phyloP scores from a whole-genome alignment of 1,284 basidiomycete species.

The Ganoderma leucocontextum region DNA sequence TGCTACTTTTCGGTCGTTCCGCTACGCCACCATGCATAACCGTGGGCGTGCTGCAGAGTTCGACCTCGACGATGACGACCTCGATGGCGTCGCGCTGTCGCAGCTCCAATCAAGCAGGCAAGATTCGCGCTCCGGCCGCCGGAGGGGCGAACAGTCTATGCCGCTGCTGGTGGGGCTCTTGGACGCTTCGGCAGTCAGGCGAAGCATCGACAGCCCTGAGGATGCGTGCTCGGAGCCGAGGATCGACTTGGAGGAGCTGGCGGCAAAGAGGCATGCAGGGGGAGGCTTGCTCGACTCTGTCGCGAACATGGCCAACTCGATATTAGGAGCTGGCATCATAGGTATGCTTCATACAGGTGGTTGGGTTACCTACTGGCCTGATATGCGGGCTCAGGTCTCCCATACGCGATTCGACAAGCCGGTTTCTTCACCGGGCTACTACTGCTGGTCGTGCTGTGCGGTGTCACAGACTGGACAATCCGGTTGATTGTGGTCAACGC shows the following conservation, averaged over 20 bases:
- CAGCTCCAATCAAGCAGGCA: conserved; percentile 47
- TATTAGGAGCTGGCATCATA: conserved; percentile 94
- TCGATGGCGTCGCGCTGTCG: conserved; percentile 64
- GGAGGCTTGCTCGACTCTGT: conserved; percentile 87
- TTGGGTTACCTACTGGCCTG: background rate
- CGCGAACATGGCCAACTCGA: conserved; percentile 97
- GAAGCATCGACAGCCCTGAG: conserved; percentile 56
- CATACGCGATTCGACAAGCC: conserved; percentile 92
- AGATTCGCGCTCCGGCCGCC: conserved; percentile 45
- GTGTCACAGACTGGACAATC: conserved; percentile 98
- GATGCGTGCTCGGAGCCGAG: conserved; percentile 41
- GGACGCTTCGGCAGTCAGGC: conserved; percentile 65
- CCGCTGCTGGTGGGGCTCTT: conserved; percentile 81
- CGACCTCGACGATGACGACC: conserved; percentile 79
- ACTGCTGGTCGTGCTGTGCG: conserved; percentile 83
- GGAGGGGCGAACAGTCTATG: conserved; percentile 61
- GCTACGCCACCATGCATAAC: background rate
- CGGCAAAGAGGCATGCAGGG: conserved; percentile 71
- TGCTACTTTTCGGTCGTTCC: conserved; percentile 4
- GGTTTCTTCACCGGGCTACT: conserved; percentile 90
- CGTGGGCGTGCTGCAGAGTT: conserved; percentile 59
- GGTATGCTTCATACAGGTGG: conserved; percentile 55
- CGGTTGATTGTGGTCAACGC: conserved; percentile 95
- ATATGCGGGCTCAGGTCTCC: conserved; percentile 65
- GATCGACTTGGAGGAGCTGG: conserved; percentile 72